Conservation (phyloP, 176 grass and related monocot species). For the Echinochloa phyllopogon region DNA sequence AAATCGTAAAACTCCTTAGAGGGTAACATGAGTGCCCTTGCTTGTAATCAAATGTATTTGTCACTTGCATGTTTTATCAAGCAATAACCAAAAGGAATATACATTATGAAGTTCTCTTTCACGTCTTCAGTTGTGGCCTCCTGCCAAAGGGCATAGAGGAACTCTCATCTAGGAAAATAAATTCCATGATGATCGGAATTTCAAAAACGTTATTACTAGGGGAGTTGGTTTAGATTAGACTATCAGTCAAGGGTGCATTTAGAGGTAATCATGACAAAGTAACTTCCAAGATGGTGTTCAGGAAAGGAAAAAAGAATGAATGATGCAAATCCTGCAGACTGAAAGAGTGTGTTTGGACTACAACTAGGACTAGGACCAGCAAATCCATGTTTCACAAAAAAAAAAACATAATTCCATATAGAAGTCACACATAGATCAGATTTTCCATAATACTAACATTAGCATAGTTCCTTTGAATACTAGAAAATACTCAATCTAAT, state of each 20-base stretch:
- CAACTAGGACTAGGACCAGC: neutral
- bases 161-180: neutral
- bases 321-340: neutral
- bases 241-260: slow-evolving; percentile 1
- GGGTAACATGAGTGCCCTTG: neutral
- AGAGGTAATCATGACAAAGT: neutral
- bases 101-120: neutral
- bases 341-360: slow-evolving; percentile 21
- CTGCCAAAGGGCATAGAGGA: slow-evolving; percentile 7
- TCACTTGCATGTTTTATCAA: slow-evolving; percentile 10
- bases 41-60: neutral
- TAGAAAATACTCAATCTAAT: slow-evolving; percentile 28
- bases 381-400: neutral
- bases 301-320: too few relatives aligned
- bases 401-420: slow-evolving; percentile 9
- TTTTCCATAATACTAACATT: neutral
- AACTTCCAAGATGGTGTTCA: slow-evolving; percentile 1
- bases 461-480: neutral
- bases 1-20: neutral
- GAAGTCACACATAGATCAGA: slow-evolving; percentile 28
- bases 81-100: slow-evolving; percentile 23
- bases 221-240: neutral
- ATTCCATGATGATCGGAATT: slow-evolving; percentile 1
- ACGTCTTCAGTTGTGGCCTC: slow-evolving; percentile 10
- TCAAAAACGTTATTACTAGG: neutral